Evolutionary conservation across 306 rosid genomes (phyloP), one percentile per base, ranked within the genome.

Genomic region (Begonia loranthoides): DNA sequence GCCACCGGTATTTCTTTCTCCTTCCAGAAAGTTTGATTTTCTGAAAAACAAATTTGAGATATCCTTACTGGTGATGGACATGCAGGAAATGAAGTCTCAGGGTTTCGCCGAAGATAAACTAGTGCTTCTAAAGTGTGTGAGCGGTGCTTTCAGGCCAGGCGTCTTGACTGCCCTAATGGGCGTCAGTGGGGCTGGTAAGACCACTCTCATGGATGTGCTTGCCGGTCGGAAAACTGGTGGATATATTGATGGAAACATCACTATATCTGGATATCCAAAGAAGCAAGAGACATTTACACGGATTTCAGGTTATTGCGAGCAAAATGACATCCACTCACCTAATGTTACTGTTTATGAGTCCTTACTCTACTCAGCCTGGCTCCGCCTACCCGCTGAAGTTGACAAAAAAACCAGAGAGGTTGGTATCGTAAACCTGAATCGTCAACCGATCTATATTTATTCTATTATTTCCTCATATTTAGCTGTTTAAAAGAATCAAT

Each of bases 151-250:
- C 54, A 79, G 87, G 73, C 97, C 95, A 17, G 97, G 97, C 40
- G 84, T 89, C 61, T 80, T 89, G 60, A 84, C 97, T 52, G 95
- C 97, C 62, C 71, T 89, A 3, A 89, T 89, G 97, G 97, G 95
- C 16, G 81, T 89, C 19, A 84, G 93, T 36, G 97, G 97, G 46
- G 97, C 95, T 55, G 97, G 97, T n/a, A 89, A 89, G 71, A 89
- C 95, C 43, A 89, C 97, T 46, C 57, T 89, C 50, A 89, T 89
- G 97, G 97, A 89, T 70, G 97, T 89, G 11, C 69, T 89, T 43
- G 83, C 95, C 3, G 95, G 95, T 22, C 76, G 93, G 76, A 89
- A 89, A 75, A 89, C 95, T 6, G 84, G 93, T 1, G 95, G 97
- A 48, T 79, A 81, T 63, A 71, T 89, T 44, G 82, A 79, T 4